A percentile compares a stretch with the other conserved stretches of the same genome.
Evolutionary conservation across 2,329 filamentous ascomycete species (phyloP).

Genomic region (Shiraia bambusicola): DNA sequence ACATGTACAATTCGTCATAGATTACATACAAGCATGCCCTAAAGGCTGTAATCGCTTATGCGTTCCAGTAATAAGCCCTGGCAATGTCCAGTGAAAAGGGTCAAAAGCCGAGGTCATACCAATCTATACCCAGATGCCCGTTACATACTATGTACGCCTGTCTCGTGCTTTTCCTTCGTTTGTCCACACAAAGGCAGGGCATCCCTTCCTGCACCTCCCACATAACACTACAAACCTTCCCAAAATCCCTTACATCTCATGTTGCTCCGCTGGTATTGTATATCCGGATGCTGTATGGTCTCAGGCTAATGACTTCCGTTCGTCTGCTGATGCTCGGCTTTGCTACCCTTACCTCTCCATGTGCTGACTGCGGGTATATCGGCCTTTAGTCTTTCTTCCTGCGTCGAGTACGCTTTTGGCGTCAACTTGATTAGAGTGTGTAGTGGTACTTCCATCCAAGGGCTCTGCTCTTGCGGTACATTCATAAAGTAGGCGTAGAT

Average conservation of each 20-base stretch:
- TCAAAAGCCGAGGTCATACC: conserved; percentile 5
- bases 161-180: background rate
- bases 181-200: background rate
- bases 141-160: conserved; percentile 1
- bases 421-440: conserved; percentile 97
- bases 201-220: no score
- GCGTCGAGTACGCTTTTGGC: conserved; percentile 88
- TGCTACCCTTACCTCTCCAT: conserved; percentile 90
- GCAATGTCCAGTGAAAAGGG: conserved; percentile 1
- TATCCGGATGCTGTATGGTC: conserved; percentile 11
- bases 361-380: conserved; percentile 96
- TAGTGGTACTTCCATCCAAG: conserved; percentile 98
- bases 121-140: conserved; percentile 6
- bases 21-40: no score
- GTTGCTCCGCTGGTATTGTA: background rate
- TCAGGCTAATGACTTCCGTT: conserved; percentile 27
- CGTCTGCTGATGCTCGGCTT: conserved; percentile 74
- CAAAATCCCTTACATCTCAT: conserved; percentile 1
- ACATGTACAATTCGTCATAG: background rate
- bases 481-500: conserved; percentile 99
- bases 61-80: background rate
- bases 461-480: conserved; percentile 85
- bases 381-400: conserved; percentile 83
- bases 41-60: background rate
- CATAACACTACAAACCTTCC: background rate